Evolutionary conservation across 2,329 filamentous ascomycete genomes (phyloP), one percentile per base, ranked within the genome.

Genomic region (Aspergillus hiratsukae): DNA sequence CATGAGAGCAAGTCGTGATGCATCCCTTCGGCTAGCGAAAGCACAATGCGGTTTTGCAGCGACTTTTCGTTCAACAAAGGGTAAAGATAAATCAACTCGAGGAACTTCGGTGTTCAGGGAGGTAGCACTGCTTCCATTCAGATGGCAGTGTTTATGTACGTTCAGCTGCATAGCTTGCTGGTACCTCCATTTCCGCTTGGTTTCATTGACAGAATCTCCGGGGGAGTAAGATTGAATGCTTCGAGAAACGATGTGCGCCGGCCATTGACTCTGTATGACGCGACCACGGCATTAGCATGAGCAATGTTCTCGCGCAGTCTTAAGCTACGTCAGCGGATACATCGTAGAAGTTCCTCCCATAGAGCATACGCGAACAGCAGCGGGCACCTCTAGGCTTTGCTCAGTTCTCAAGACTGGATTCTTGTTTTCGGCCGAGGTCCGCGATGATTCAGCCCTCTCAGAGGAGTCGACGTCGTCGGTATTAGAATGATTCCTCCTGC

Each of bases 391-490:
- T 66, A 70, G 19, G 68, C 57, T 37, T 37, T 66, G 62, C 31
- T 69, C 65, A 28, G 54, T 58, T 40, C 56, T 53, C 21, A 53
- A 51, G 29, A 67, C 63, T n/a, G 67, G 62, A 11, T 54, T 57
- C 29, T 61, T 61, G 48, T 67, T 67, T 27, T 69, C 67, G 23
- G 69, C 59, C 50, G 63, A 59, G 8, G 58, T 56, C 43, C 66
- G 69, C 21, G 66, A 69, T 11, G 59, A 61, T 43, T 67, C 67
- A 43, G 69, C 67, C 27, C 55, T 58, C 46, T 76, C 73, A 8
- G 71, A 67, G 46, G 70, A 71, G 19, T 59, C 60, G 14, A 69
- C 69, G 3, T 65, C 64, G 43, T 70, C 71, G 2, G 69, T 61
- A 51, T 73, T 69, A 14, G 72, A 74, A 48, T 60, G 65, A 49